Percentiles rank a stretch among this genome's conserved stretches.
These are phyloP conservation scores for Oryza coarctata DNA, from an alignment of 176 grass and related monocot genomes.

Conservation along the genomic window DNA sequence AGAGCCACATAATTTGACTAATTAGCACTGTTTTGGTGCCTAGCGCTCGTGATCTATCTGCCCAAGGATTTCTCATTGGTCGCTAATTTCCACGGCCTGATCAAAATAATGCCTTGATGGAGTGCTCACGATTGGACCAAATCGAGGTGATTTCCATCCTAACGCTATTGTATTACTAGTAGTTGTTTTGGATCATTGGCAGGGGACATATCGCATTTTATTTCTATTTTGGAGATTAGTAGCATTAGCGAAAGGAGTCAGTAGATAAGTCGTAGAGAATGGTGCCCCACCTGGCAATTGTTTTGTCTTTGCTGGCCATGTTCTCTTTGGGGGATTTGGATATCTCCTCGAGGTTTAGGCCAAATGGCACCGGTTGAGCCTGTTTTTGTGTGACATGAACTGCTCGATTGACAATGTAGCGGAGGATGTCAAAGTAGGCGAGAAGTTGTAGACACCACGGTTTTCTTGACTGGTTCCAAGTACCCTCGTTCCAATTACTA, in stretches of 20 bases:
- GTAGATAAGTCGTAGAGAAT: not conserved
- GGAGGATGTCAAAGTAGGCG: not conserved
- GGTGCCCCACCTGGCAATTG: not conserved
- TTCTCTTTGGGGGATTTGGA: conserved; percentile 14
- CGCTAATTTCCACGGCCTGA: not conserved
- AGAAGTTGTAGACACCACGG: not conserved
- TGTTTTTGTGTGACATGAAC: not conserved
- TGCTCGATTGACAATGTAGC: not conserved
- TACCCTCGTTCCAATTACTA: not conserved
- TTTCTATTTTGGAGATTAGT: not conserved
- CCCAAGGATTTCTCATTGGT: not conserved
- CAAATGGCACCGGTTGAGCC: conserved; percentile 5
- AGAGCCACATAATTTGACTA: conserved; percentile 43
- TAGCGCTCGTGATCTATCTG: not conserved
- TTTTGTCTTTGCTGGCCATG: not conserved
- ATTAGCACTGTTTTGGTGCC: conserved; percentile 26
- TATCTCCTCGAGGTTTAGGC: not conserved
- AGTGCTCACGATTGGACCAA: conserved; percentile 16
- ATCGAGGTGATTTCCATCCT: not conserved
- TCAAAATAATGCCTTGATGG: not conserved
- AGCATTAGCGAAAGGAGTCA: not conserved
- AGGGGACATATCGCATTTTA: conserved; percentile 4
- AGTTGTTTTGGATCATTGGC: conserved; percentile 8
- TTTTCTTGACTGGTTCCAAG: not conserved
- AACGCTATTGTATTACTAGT: not conserved